Base-by-base conservation (phyloP, 2,329 filamentous ascomycete species). In the Ophiostoma ulmi region DNA sequence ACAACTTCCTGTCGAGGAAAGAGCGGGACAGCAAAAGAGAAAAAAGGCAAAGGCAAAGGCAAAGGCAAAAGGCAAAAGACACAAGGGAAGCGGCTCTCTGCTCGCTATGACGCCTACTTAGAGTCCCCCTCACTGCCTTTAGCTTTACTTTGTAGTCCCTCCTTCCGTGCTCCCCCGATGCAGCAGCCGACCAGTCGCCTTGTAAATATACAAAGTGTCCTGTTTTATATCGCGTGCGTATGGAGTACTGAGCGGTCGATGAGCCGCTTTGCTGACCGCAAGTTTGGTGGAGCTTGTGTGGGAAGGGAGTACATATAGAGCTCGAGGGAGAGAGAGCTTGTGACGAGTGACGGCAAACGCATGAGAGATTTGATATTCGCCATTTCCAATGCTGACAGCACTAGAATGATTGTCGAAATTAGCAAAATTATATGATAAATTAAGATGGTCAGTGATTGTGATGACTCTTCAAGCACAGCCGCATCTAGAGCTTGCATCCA, bases 231-330 rank as follows among this genome's bases (percentile, higher is more conserved):
- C 52, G 52, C n/a, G 22, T 58, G 52, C 52, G 61, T 38, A 36
- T 20, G 58, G 58, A 63, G 58, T 8, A 48, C 5, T 22, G 52
- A 5, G 52, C 52, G 52, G 52, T 58, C 52, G 22, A 58, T 22
- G 52, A 58, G 52, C 52, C 35, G 61, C 31, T 36, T 36, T 35
- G 61, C 61, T 64, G 61, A 64, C 61, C 61, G 61, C 61, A 64
- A 64, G 17, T 64, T 64, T 64, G 35, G 61, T 63, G 58, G 58
- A 35, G 58, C 52, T 31, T 5, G 7, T 22, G 48, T 13, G 7
- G 52, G 11, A 44, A 44, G 31, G 8, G 38, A 39, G 7, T 48
- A n/a, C n/a, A n/a, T n/a, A n/a, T n/a, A 20, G 44, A 7, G 41
- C 41, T 44, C 4, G 8, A 3, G 38, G 17, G 44, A 48, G 44